Evolutionary conservation across 352 stramenopile species (phyloP), one percentile per base, ranked within the genome.

Genomic region (Phytophthora constricta): DNA sequence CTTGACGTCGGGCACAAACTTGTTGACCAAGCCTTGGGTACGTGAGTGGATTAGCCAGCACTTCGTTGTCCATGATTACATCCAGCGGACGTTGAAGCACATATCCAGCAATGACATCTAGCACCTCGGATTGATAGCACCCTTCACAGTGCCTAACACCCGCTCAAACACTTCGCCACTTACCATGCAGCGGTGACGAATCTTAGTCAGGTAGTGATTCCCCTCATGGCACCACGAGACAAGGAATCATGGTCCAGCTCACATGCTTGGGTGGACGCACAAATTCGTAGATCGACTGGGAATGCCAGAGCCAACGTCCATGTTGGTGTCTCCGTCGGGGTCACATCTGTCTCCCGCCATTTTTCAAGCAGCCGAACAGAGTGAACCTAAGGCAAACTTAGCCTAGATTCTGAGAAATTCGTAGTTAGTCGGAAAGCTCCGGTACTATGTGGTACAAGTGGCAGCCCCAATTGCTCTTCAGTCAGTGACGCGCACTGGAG

Each of bases 1-100:
- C 13, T 55, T 62, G 5, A 74, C 19, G 14, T 68, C 45, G 20
- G 45, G 60, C 16, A 65, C 53, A 31, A 62, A 58, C 11, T 37
- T 45, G 39, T 65, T 68, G 33, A 43, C 39, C 10, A 70, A 31
- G 3, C n/a, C 26, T 22, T 47, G 42, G 41, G 37, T 48, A 22
- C 47, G 53, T 22, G 19, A 33, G 3, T 56, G 31, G 46, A 74
- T 58, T 4, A 54, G 33, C 19, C 23, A 61, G 22, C 7, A 70
- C 20, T 17, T 66, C 52, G 13, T 27, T 20, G 25, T 65, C 59
- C 1, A 19, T n/a, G n/a, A n/a, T n/a, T n/a, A n/a, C n/a, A n/a
- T n/a, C n/a, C n/a, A n/a, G n/a, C n/a, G n/a, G n/a, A n/a, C n/a
- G n/a, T n/a, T n/a, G n/a, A n/a, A n/a, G n/a, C n/a, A n/a, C n/a